These are phyloP conservation scores for Saxophila tyrrhenica DNA, from an alignment of 495 filamentous ascomycete species.

Conservation along the genomic window DNA sequence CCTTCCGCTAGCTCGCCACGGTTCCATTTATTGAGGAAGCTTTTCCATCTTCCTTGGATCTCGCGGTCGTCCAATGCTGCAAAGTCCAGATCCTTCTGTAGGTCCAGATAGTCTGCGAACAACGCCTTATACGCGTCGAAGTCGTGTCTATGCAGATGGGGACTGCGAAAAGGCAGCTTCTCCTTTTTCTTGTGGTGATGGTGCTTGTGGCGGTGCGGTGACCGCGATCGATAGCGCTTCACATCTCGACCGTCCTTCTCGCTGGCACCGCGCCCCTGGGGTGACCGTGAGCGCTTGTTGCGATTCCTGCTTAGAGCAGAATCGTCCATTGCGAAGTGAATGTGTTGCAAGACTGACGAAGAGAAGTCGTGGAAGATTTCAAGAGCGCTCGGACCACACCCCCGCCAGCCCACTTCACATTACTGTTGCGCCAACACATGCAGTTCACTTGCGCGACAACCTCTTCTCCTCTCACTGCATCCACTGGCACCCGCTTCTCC, in stretches of 20 bases:
- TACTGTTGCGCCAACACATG: neutral
- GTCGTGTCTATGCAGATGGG: conserved; percentile 54
- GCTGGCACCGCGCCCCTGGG: neutral
- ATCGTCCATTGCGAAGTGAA: neutral
- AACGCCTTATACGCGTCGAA: conserved; percentile 52
- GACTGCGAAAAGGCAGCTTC: conserved; percentile 55
- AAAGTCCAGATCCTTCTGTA: conserved; percentile 67
- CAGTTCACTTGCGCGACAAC: neutral
- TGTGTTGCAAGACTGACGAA: neutral
- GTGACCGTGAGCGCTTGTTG: conserved; percentile 5
- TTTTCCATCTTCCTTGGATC: conserved; percentile 78
- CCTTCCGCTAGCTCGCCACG: conserved; percentile 80
- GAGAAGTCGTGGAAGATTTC: neutral
- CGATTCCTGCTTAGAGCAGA: neutral
- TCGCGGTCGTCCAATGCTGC: conserved; percentile 57
- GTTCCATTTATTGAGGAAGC: conserved; percentile 89
- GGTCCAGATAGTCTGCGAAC: conserved; percentile 77
- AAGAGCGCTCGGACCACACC: neutral
- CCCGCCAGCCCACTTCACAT: neutral
- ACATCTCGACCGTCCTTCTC: conserved; percentile 1
- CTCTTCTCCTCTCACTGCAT: neutral
- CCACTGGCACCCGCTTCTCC: neutral
- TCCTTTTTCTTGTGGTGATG: neutral
- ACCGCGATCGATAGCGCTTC: conserved; percentile 12
- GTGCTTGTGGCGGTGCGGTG: conserved; percentile 6